Percentiles rank a stretch among this genome's conserved stretches.
phyloP scores from a whole-genome alignment of 106 monocot genomes.

The Dioscorea zingiberensis region DNA sequence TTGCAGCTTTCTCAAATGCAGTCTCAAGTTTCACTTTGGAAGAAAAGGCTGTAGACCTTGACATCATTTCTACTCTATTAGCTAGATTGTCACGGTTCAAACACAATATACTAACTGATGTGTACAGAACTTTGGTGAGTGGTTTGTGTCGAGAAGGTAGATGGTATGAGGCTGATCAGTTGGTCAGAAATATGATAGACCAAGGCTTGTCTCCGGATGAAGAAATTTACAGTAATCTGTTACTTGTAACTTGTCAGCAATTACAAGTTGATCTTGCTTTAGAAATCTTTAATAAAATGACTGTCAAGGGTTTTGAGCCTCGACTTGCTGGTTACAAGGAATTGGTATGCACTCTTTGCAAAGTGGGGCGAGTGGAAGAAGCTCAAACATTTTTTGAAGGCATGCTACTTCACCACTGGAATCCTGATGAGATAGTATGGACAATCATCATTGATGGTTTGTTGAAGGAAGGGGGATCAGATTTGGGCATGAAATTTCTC shows the following conservation, averaged over 20 bases:
- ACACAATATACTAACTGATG: conserved; percentile 22
- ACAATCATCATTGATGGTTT: conserved; percentile 85
- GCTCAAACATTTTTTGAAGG: conserved; percentile 52
- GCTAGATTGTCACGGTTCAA: conserved; percentile 45
- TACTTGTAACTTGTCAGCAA: conserved; percentile 28
- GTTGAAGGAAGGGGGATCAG: conserved; percentile 36
- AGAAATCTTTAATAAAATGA: conserved; percentile 39
- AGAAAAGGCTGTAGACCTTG: conserved; percentile 20
- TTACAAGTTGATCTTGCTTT: conserved; percentile 60
- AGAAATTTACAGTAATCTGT: conserved; percentile 49
- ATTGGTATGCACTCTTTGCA: conserved; percentile 67
- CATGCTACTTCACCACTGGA: conserved; percentile 58
- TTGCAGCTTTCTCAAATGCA: conserved; percentile 27
- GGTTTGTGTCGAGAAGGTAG: conserved; percentile 68
- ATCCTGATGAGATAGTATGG: conserved; percentile 92
- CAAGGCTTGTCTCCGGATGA: conserved; percentile 50
- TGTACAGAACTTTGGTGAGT: conserved; percentile 33
- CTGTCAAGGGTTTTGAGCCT: conserved; percentile 32
- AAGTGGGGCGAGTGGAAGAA: conserved; percentile 34
- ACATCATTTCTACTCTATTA: conserved; percentile 45
- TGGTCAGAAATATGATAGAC: conserved; percentile 37
- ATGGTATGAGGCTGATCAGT: conserved; percentile 63
- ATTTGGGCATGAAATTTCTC: conserved; percentile 65
- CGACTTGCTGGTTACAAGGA: conserved; percentile 42
- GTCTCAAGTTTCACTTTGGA: conserved; percentile 15